Base-by-base conservation (phyloP, 768 basidiomycete species). In the Pulveroboletus sp. region DNA sequence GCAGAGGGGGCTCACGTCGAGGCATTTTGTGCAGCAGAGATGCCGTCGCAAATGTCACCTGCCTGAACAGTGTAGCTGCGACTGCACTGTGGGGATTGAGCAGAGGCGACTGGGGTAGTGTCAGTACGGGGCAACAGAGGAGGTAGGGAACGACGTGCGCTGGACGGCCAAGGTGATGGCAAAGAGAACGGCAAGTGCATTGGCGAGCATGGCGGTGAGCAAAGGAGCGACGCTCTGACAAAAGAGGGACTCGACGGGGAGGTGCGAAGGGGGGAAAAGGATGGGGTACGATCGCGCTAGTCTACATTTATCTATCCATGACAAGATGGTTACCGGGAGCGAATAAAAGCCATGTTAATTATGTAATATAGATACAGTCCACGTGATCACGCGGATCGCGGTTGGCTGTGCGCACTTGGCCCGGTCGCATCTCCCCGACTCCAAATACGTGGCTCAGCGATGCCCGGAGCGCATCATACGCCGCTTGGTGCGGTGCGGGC, bases 401-500 rank as follows among this genome's bases (percentile, higher is more conserved):
- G 8, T 31, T 5, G 12, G 57, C 55, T 6, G 39, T 24, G 9
- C 39, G 39, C 24, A 26, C 15, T 40, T 40, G 5, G 14, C 41
- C 28, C n/a, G 41, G 41, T 45, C 57, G 33, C 21, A 64, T 45
- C 37, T 58, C 53, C 8, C 56, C 48, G 9, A 61, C 42, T 0
- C 66, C 66, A 26, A 68, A 68, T 14, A 58, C 36, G 6, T 47
- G 57, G 35, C 47, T 54, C 10, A 75, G 51, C 15, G 66, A 66
- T 9, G 61, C 57, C 15, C 76, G 71, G 1, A 89, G 70, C 2
- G 82, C 76, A 48, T 85, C 80, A 59, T 83, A 88, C 3, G 83
- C 83, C 0, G 82, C 77, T 43, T 80, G 73, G 59, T 87, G 85
- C 3, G 89, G 89, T 1, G 83, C 82, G 0, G 89, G 89, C 39